Base-by-base conservation (phyloP, 805 yeast species). In the Metschnikowia peoriensis region DNA sequence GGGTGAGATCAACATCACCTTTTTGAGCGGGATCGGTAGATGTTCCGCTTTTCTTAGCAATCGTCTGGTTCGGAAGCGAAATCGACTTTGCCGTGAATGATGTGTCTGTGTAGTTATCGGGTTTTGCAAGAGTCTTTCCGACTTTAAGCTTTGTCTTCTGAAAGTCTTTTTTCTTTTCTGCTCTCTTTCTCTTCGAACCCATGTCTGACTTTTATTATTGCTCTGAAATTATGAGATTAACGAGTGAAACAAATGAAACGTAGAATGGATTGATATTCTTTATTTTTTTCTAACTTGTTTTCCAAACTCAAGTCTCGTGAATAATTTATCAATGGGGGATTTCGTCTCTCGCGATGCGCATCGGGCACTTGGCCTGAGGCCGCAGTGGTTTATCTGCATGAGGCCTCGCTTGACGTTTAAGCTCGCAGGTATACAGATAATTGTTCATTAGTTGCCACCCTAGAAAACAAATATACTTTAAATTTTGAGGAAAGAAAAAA, bases 101-200 rank as follows among this genome's bases (percentile, higher is more conserved):
- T 0, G 96, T 89, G 59, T 88, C 93, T 5, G 99, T 94, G 52
- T 79, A 82, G 65, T 90, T 89, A 16, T 83, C 81, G 6, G 91
- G 83, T 56, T 82, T 82, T 6, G 84, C 82, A 16, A 82, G 81
- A 2, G 86, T 75, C 68, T 94, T 94, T 51, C 99, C 99, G 35
- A 94, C 97, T 63, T 80, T 86, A 48, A 94, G 79, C 74, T 89
- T 93, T 53, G 83, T 77, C 67, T 90, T 90, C 48, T 71, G 77
- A 66, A 88, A 88, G 63, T 88, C 96, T 69, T 85, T 86, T 64
- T 76, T 77, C 72, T 86, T 88, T 55, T 85, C 85, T 41, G 76
- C 71, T 70, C 74, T 79, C 72, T 83, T 86, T 67, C 75, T 79
- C 61, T 68, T 81, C 43, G 83, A 82, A n/a, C 66, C 73, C 74